A percentile compares a stretch with the other conserved stretches of the same genome.
Conservation (phyloP, 148 eudicot genomes). For the Camellia granthamiana region DNA sequence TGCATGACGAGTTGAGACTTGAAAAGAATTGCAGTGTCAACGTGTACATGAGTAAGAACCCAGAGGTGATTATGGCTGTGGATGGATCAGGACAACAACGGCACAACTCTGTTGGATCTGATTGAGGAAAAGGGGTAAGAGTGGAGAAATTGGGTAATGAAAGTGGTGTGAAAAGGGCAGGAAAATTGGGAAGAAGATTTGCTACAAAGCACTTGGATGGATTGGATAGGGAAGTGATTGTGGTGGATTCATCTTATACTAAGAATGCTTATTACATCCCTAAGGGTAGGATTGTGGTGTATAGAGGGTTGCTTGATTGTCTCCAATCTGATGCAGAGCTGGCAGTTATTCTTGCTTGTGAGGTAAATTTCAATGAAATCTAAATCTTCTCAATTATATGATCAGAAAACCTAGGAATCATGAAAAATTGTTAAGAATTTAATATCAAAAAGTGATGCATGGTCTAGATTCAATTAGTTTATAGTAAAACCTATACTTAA, state of each 20-base stretch:
- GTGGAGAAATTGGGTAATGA: too few species aligned
- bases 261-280: slow-evolving; percentile 47
- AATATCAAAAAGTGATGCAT: too few species aligned
- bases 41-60: background rate
- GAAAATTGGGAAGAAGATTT: background rate
- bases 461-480: too few species aligned
- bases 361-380: slow-evolving; percentile 28
- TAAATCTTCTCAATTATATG: too few species aligned
- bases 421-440: too few species aligned
- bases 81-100: too few species aligned
- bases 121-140: too few species aligned
- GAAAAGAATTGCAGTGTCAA: background rate
- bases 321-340: slow-evolving; percentile 42
- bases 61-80: background rate
- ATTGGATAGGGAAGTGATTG: slow-evolving; percentile 54
- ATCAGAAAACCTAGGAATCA: too few species aligned
- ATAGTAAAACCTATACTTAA: too few species aligned
- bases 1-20: slow-evolving; percentile 14
- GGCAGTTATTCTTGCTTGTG: slow-evolving; percentile 51
- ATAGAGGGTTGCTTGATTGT: slow-evolving; percentile 36
- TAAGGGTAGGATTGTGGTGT: slow-evolving; percentile 58
- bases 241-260: slow-evolving; percentile 30
- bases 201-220: slow-evolving; percentile 44
- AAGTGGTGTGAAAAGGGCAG: too few species aligned
- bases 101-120: too few species aligned